Conservation (phyloP, 2,329 filamentous ascomycete genomes). For the Sporothrix protearum region DNA sequence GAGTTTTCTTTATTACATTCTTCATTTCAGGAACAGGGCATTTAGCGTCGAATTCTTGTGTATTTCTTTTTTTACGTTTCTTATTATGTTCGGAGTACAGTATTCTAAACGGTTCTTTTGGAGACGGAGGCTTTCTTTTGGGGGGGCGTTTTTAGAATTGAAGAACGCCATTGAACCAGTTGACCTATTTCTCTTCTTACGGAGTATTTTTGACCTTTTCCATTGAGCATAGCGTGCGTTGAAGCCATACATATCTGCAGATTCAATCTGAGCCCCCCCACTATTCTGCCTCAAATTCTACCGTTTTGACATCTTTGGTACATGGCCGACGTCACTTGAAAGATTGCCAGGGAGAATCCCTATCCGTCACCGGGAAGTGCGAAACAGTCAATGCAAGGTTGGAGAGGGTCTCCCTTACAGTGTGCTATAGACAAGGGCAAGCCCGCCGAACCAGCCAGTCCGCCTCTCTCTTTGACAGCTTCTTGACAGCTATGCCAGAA, state of each 20-base stretch:
- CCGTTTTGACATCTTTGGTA: background rate
- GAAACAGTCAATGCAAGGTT: background rate
- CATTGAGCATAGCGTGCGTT: background rate
- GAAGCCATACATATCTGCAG: background rate
- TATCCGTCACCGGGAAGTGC: background rate
- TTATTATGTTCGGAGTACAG: background rate
- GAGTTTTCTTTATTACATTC: background rate
- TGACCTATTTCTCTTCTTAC: background rate
- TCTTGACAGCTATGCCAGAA: background rate
- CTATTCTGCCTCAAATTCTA: background rate
- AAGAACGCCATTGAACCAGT: background rate
- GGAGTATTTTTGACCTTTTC: background rate
- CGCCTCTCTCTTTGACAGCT: background rate
- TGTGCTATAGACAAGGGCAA: background rate
- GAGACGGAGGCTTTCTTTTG: background rate
- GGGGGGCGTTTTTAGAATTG: background rate
- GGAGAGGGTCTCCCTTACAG: background rate
- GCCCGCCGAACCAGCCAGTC: background rate
- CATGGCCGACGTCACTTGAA: background rate
- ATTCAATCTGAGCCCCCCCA: background rate
- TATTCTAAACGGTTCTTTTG: background rate
- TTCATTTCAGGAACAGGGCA: constrained; percentile 1
- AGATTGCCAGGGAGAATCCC: background rate
- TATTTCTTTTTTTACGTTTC: background rate
- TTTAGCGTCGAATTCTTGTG: constrained; percentile 6